These are phyloP conservation scores for Pythium sp. DNA, from an alignment of 352 stramenopile genomes.

Conservation along the genomic window DNA sequence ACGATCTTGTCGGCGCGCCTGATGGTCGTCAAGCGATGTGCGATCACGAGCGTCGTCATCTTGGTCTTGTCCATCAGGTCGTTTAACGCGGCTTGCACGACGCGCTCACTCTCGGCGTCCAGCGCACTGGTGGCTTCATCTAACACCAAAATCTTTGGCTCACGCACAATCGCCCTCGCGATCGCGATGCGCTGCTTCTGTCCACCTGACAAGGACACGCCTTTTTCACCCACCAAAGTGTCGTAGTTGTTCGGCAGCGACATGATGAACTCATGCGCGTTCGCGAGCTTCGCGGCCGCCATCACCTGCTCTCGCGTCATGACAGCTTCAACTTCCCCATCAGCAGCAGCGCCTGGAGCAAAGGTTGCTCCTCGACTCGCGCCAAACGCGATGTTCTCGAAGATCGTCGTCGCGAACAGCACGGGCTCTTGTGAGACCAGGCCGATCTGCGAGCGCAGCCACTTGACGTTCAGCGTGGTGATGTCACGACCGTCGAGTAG, in stretches of 20 bases:
- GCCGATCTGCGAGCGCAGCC: slow-evolving; percentile 57
- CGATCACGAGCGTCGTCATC: slow-evolving; percentile 24
- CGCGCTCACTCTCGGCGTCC: slow-evolving; percentile 29
- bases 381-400: slow-evolving; percentile 89
- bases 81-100: slow-evolving; percentile 39
- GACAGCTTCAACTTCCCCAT: slow-evolving; percentile 1
- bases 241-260: slow-evolving; percentile 83
- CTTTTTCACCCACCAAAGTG: slow-evolving; percentile 34
- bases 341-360: background rate
- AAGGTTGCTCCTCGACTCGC: slow-evolving; percentile 8
- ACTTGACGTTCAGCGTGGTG: slow-evolving; percentile 74
- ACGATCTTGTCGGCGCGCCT: slow-evolving; percentile 61
- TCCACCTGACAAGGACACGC: slow-evolving; percentile 31
- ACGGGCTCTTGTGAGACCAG: slow-evolving; percentile 87
- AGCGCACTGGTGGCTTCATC: slow-evolving; percentile 29
- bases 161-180: slow-evolving; percentile 23
- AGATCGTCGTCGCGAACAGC: slow-evolving; percentile 87
- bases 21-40: slow-evolving; percentile 52
- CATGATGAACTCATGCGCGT: slow-evolving; percentile 57
- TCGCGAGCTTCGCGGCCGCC: slow-evolving; percentile 21
- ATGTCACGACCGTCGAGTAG: slow-evolving; percentile 80
- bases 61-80: slow-evolving; percentile 25
- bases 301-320: slow-evolving; percentile 13
- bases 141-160: slow-evolving; percentile 27
- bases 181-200: slow-evolving; percentile 38